Evolutionary conservation across 768 basidiomycete species (phyloP).

Genomic region (Leccinum obscurum): DNA sequence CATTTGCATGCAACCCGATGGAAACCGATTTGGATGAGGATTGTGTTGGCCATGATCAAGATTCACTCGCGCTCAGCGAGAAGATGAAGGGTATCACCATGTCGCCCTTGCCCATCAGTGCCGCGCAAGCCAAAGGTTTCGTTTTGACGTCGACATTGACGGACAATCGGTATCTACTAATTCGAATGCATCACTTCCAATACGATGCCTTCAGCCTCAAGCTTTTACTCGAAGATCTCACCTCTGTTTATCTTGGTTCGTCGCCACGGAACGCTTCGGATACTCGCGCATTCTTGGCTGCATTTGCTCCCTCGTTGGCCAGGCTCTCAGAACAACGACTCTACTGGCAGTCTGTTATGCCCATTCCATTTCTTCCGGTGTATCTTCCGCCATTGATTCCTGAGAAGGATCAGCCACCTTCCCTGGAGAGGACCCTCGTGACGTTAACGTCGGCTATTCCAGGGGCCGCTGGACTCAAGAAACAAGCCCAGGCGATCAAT

Average conservation of each 20-base stretch:
- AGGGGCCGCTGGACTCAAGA: constrained; percentile 44
- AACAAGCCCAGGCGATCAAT: constrained; percentile 38
- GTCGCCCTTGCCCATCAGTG: constrained; percentile 20
- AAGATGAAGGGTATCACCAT: constrained; percentile 27
- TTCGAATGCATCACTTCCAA: constrained; percentile 50
- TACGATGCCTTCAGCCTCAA: constrained; percentile 50
- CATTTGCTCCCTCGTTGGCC: constrained; percentile 21
- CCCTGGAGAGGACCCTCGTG: constrained; percentile 15
- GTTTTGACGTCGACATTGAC: constrained; percentile 17
- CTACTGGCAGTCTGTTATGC: constrained; percentile 41
- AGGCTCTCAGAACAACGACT: constrained; percentile 21
- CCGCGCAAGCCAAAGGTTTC: constrained; percentile 23
- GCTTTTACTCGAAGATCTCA: constrained; percentile 42
- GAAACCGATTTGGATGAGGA: constrained; percentile 6
- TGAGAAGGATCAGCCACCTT: not conserved
- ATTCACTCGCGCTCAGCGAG: constrained; percentile 8
- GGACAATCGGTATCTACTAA: constrained; percentile 22
- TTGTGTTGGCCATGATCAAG: constrained; percentile 10
- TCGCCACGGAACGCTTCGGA: constrained; percentile 26
- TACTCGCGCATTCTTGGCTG: constrained; percentile 29
- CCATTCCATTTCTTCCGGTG: constrained; percentile 25
- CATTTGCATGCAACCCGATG: constrained; percentile 18
- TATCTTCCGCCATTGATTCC: constrained; percentile 28
- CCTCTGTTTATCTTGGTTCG: constrained; percentile 33
- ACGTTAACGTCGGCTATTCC: constrained; percentile 43